These are phyloP conservation scores for Penicillium cinerascens DNA, from an alignment of 495 filamentous ascomycete genomes.

Conservation along the genomic window DNA sequence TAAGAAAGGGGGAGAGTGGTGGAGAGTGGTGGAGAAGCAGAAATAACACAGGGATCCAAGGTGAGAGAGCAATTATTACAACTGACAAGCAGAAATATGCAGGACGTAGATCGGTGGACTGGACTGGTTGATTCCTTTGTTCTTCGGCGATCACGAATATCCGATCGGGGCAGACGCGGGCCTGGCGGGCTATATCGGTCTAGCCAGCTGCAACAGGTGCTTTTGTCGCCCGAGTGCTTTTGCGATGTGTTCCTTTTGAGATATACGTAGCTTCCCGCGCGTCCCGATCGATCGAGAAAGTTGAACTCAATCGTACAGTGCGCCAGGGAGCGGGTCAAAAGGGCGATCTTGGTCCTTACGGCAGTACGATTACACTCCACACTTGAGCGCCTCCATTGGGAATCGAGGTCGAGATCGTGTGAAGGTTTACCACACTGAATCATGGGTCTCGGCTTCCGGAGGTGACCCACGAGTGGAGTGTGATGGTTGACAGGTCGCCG, in stretches of 20 bases:
- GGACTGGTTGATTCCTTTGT: slow-evolving; percentile 9
- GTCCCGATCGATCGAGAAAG: slow-evolving; percentile 23
- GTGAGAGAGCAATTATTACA: neutral
- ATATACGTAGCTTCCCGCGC: slow-evolving; percentile 18
- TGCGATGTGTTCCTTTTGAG: slow-evolving; percentile 14
- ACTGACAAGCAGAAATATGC: neutral
- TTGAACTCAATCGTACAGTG: slow-evolving; percentile 15
- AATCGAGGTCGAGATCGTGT: neutral
- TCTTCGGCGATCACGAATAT: slow-evolving; percentile 4
- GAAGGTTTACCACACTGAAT: neutral
- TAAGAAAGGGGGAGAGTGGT: neutral
- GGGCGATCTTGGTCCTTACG: neutral
- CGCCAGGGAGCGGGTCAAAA: neutral
- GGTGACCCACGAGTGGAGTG: neutral
- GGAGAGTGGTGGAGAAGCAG: no score
- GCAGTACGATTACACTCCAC: neutral
- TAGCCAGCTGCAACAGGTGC: neutral
- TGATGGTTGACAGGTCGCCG: neutral
- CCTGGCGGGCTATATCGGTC: neutral
- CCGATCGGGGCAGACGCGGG: slow-evolving; percentile 8
- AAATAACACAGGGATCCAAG: no score
- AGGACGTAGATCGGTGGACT: slow-evolving; percentile 10
- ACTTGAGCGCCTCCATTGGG: neutral
- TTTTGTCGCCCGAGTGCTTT: neutral
- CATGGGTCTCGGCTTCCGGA: neutral